Percentiles rank a stretch among this genome's conserved stretches.
Evolutionary conservation across 2,329 filamentous ascomycete species (phyloP).

Genomic region (Aspergillus candidus): DNA sequence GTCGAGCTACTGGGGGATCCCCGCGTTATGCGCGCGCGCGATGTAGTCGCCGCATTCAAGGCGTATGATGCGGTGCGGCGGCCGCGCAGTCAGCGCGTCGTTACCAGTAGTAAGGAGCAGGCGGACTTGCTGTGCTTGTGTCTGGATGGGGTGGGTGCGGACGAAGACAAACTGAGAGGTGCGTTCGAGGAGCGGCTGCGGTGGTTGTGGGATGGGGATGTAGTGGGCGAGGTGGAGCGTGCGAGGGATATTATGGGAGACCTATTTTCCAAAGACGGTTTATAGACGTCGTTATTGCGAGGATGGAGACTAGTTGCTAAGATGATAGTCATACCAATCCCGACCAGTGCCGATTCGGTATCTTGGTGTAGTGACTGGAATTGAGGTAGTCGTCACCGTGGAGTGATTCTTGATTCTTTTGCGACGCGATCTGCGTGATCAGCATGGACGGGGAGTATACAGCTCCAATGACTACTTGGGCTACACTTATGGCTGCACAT

Average conservation of each 20-base stretch:
- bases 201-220: conserved; percentile 32
- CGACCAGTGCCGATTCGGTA: no score
- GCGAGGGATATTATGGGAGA: conserved; percentile 15
- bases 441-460: no score
- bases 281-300: no score
- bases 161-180: conserved; percentile 20
- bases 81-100: conserved; percentile 45
- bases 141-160: conserved; percentile 20
- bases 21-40: conserved; percentile 20
- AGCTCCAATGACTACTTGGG: no score
- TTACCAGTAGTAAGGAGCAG: conserved; percentile 45
- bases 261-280: no score
- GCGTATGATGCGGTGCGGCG: conserved; percentile 48
- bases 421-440: no score
- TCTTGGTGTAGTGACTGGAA: no score
- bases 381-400: no score
- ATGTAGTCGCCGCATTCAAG: conserved; percentile 44
- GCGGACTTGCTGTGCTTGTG: conserved; percentile 28
- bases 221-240: conserved; percentile 21
- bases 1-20: conserved; percentile 43
- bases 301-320: no score
- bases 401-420: no score
- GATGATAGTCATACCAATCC: no score
- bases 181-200: conserved; percentile 20
- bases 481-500: no score